These are phyloP conservation scores for Cercospora berteroae DNA, from an alignment of 2,329 filamentous ascomycete genomes.

Conservation along the genomic window DNA sequence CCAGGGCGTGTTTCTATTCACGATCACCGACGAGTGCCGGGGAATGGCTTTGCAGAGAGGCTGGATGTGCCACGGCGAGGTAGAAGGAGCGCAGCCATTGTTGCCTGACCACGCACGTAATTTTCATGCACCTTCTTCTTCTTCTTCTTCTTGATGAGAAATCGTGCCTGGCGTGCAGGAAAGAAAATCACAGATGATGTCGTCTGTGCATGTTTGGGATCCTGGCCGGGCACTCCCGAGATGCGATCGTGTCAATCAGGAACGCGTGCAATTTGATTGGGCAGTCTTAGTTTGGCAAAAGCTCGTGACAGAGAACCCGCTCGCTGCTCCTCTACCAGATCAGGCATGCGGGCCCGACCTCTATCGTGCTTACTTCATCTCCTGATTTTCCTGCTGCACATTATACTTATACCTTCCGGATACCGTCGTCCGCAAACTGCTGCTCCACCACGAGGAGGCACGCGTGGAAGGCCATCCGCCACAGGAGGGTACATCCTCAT, in stretches of 20 bases:
- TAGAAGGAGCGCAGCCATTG: background rate
- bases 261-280: background rate
- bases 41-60: background rate
- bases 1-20: background rate
- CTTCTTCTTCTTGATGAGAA: background rate
- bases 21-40: background rate
- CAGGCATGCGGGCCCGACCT: background rate
- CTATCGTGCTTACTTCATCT: background rate
- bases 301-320: background rate
- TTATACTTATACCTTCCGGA: background rate
- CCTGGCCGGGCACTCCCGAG: background rate
- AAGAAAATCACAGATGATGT: background rate
- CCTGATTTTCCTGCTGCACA: background rate
- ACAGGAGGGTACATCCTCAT: background rate
- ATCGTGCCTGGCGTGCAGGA: background rate
- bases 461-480: background rate
- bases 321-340: background rate
- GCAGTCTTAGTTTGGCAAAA: background rate
- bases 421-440: background rate
- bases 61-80: background rate
- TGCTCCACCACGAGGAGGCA: background rate
- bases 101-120: background rate
- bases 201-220: background rate
- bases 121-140: background rate
- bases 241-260: background rate